Evolutionary conservation across 257 asterid genomes (phyloP).

Genomic region (Ajuga chamaepitys): DNA sequence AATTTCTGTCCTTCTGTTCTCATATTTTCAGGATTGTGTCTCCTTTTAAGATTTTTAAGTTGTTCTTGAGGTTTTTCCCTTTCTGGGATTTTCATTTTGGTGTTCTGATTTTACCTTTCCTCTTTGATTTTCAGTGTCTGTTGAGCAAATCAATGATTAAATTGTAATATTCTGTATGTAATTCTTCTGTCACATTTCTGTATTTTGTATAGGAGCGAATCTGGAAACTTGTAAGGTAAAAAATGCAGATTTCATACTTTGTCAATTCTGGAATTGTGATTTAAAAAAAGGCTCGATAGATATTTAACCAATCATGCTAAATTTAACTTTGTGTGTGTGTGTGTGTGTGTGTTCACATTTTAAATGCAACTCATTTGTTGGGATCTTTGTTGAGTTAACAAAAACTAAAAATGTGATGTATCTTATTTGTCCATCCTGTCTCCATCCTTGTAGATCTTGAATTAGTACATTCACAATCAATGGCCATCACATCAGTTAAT

Average conservation of each 20-base stretch:
- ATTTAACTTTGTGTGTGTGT: background rate
- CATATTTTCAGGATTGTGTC: slow-evolving; percentile 1
- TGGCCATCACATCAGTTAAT: slow-evolving; percentile 3
- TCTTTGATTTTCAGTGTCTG: background rate
- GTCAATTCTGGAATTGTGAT: background rate
- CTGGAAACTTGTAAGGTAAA: background rate
- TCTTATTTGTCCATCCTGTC: background rate
- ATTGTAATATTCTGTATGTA: background rate
- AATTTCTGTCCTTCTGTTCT: no score
- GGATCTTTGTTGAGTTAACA: background rate
- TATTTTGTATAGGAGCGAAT: background rate
- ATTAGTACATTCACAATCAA: background rate
- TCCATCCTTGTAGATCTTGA: slow-evolving; percentile 9
- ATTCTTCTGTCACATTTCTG: background rate
- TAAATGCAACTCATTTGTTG: background rate
- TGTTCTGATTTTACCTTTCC: background rate
- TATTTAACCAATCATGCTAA: background rate
- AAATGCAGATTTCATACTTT: background rate
- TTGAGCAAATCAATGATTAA: background rate
- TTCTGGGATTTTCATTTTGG: background rate
- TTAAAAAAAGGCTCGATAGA: background rate
- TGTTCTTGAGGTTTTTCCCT: no score
- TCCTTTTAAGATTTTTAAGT: no score
- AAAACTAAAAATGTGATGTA: background rate
- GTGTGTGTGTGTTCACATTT: background rate